phyloP scores from a whole-genome alignment of 2,329 filamentous ascomycete genomes.

The Ophiocordyceps camponoti-saundersi region DNA sequence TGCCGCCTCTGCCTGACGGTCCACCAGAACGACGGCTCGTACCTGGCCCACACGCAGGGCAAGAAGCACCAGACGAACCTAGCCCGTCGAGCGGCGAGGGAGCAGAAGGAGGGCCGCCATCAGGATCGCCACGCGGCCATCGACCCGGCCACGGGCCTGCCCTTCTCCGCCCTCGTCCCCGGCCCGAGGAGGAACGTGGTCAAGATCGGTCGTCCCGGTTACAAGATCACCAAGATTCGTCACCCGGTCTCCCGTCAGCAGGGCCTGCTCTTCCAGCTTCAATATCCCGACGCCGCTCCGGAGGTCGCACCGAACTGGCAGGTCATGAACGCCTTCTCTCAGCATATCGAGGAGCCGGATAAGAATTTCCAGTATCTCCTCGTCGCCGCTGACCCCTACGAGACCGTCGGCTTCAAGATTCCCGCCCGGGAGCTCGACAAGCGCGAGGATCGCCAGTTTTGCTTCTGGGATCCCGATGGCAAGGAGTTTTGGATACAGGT shows the following conservation, averaged over 20 bases:
- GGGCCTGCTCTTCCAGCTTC: conserved; percentile 86
- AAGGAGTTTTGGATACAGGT: conserved; percentile 98
- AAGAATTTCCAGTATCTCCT: conserved; percentile 89
- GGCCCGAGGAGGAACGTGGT: conserved; percentile 64
- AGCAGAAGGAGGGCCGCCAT: conserved; percentile 72
- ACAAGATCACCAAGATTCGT: conserved; percentile 92
- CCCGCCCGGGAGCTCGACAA: conserved; percentile 87
- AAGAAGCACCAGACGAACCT: conserved; percentile 99
- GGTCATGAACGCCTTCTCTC: conserved; percentile 96
- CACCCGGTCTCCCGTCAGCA: conserved; percentile 80
- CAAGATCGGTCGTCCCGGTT: conserved; percentile 91
- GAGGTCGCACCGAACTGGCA: conserved; percentile 68
- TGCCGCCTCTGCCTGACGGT: conserved; percentile 93
- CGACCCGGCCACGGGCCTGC: conserved; percentile 51
- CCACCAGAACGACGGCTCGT: conserved; percentile 97
- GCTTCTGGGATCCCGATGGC: conserved; percentile 86
- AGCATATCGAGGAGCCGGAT: conserved; percentile 88
- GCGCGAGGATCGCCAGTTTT: conserved; percentile 75
- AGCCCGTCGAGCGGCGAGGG: conserved; percentile 83
- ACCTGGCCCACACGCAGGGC: conserved; percentile 95
- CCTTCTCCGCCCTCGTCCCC: conserved; percentile 56
- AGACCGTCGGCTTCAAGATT: conserved; percentile 93
- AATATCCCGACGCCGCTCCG: conserved; percentile 76
- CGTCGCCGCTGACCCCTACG: conserved; percentile 91
- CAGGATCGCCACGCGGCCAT: conserved; percentile 24